Evolutionary conservation across 139 green algal species (phyloP), one percentile per base, ranked within the genome.

Genomic region (Gonium pectorale): DNA sequence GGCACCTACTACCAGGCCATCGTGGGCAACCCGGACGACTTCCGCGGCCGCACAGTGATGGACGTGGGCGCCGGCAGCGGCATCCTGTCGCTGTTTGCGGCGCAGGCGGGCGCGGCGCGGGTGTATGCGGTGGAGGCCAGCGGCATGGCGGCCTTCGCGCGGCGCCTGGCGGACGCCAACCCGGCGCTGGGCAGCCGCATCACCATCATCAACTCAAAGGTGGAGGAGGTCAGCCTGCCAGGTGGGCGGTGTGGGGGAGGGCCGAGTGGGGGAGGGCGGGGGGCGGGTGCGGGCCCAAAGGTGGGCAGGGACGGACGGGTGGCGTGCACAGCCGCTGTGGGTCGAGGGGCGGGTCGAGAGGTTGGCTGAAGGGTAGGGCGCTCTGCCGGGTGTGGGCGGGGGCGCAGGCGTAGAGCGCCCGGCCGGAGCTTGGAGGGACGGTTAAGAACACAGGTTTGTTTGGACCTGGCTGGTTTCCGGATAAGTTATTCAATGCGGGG

Each of bases 91-190:
- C 89, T 99, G 2, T 99, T 99, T 87, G 95, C 97, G 5, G 97
- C 96, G 5, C 92, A 97, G 94, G 96, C 94, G 77, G 33, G 96
- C 2, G 96, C 96, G 46, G 60, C 79, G 6, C 94, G 94, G 63
- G 97, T 99, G 88, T 99, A 98, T 83, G 97, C 97, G 13, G 94
- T 99, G 33, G 97, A 99, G 83, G 97, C 97, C 0, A 96, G 91
- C 46, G 86, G 87, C 62, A 98, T 98, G 93, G 95, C 96, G 1
- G 41, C 91, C 37, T 96, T 94, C 80, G 94, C 96, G 15, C 69
- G 68, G 35, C 81, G 83, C 73, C 92, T 99, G 31, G 91, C 90
- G 21, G 92, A 91, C 13, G 77, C 87, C 26, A 99, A 99, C 81
- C 83, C 93, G 13, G 33, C n/a, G 2, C 26, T 93, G 15, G 92